Evolutionary conservation across 139 green algal genomes (phyloP).

Genomic region (Chlamydomonas incerta): DNA sequence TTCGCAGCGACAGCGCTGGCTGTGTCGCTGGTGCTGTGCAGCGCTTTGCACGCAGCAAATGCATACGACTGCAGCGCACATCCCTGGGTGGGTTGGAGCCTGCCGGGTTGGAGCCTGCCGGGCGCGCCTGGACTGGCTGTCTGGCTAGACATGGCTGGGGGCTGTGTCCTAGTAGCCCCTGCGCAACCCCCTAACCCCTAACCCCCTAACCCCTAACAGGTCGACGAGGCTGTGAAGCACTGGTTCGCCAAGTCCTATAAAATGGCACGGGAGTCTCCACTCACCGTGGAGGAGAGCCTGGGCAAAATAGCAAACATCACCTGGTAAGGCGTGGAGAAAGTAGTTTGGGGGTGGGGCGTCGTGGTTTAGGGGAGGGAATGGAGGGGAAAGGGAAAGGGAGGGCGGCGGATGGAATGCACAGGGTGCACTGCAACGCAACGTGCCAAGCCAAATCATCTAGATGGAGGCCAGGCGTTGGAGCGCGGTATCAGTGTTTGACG

Average conservation of each 20-base stretch:
- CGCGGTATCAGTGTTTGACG: no score
- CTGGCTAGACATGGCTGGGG: no score
- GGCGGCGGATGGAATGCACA: no score
- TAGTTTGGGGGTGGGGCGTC: background rate
- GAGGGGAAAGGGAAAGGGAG: background rate
- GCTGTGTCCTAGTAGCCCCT: no score
- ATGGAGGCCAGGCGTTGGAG: no score
- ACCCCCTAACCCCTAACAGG: no score
- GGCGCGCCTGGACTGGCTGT: no score
- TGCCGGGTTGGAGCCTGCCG: no score
- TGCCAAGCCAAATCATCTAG: no score
- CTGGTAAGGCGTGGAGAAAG: background rate
- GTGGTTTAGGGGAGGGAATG: background rate
- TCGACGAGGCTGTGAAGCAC: background rate
- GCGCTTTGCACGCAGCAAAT: background rate
- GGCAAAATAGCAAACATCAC: conserved; percentile 1
- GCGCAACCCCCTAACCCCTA: no score
- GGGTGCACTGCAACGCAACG: no score
- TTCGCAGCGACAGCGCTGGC: no score
- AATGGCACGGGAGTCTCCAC: background rate
- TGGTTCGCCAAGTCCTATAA: conserved; percentile 15
- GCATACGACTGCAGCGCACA: conserved; percentile 29
- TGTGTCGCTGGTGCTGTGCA: background rate
- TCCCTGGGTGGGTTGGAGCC: conserved; percentile 30
- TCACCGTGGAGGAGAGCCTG: conserved; percentile 3